These are phyloP conservation scores for Heliosperma pusillum DNA, from an alignment of 148 eudicot genomes.

Conservation along the genomic window DNA sequence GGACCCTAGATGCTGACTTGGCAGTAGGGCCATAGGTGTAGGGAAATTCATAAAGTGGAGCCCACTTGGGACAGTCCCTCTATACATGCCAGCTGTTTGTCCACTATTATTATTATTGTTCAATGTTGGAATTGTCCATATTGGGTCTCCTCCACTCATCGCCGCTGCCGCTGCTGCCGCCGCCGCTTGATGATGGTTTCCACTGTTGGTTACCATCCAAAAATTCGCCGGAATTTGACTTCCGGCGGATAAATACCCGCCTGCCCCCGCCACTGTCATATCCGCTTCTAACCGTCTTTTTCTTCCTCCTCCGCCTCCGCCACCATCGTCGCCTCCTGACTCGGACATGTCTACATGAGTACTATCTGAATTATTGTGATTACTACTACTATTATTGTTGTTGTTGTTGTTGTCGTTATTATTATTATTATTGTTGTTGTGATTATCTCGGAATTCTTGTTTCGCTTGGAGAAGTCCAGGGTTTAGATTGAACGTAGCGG, in stretches of 20 bases:
- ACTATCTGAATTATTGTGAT: neutral
- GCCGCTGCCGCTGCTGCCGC: conserved; percentile 1
- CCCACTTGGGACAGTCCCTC: conserved; percentile 65
- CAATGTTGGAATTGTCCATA: conserved; percentile 76
- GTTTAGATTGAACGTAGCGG: conserved; percentile 32
- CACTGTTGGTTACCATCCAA: conserved; percentile 67
- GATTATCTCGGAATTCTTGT: conserved; percentile 39
- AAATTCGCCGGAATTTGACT: conserved; percentile 74
- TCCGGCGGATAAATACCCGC: conserved; percentile 25
- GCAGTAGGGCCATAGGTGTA: conserved; percentile 69
- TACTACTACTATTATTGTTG: no score
- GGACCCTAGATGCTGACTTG: conserved; percentile 62
- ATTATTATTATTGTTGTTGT: neutral
- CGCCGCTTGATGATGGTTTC: conserved; percentile 25
- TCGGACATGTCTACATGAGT: conserved; percentile 42
- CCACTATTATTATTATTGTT: conserved; percentile 44
- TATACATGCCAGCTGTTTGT: conserved; percentile 43
- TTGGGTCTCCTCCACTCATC: conserved; percentile 47
- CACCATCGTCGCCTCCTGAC: conserved; percentile 32
- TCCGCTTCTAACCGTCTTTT: conserved; percentile 35
- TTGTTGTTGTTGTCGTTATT: neutral
- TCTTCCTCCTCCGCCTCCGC: conserved; percentile 33
- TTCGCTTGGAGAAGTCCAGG: conserved; percentile 39
- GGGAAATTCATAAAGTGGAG: conserved; percentile 93
- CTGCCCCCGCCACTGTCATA: conserved; percentile 18